phyloP scores from a whole-genome alignment of 140 eudicot species.

The Erigeron philadelphicus region DNA sequence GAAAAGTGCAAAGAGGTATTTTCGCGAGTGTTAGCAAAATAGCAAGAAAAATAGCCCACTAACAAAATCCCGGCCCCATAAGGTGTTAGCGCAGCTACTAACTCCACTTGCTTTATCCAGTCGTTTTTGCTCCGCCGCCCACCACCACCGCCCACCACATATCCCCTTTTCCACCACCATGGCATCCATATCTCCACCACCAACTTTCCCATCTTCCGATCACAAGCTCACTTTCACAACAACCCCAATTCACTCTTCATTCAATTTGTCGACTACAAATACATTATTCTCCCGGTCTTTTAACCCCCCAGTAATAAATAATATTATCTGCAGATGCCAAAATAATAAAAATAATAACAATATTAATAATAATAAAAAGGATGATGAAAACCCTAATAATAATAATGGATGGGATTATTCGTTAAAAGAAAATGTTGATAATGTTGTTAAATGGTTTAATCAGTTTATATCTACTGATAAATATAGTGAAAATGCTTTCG shows the following conservation, averaged over 20 bases:
- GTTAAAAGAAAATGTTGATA: conserved; percentile 41
- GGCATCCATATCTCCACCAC: conserved; percentile 50
- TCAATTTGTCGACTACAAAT: conserved; percentile 27
- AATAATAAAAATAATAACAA: conserved; percentile 7
- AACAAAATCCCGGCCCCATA: conserved; percentile 2
- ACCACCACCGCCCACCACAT: conserved; percentile 7
- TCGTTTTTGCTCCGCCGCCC: background rate
- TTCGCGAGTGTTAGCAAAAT: background rate
- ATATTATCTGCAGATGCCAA: conserved; percentile 34
- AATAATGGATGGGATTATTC: conserved; percentile 41
- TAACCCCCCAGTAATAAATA: conserved; percentile 14
- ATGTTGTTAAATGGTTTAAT: conserved; percentile 46
- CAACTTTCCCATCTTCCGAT: conserved; percentile 26
- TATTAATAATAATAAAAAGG: conserved; percentile 6
- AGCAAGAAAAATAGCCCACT: background rate
- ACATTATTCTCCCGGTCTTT: conserved; percentile 24
- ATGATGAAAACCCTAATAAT: conserved; percentile 21
- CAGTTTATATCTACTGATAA: conserved; percentile 30
- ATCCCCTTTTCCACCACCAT: conserved; percentile 18
- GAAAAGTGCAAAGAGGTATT: no score
- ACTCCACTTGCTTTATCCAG: background rate
- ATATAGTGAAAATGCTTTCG: conserved; percentile 25
- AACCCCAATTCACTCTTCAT: conserved; percentile 27
- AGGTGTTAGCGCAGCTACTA: background rate
- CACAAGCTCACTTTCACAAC: conserved; percentile 31